Percentiles rank a stretch among this genome's conserved stretches.
Conservation (phyloP, 805 yeast genomes). For the Candida alai region DNA sequence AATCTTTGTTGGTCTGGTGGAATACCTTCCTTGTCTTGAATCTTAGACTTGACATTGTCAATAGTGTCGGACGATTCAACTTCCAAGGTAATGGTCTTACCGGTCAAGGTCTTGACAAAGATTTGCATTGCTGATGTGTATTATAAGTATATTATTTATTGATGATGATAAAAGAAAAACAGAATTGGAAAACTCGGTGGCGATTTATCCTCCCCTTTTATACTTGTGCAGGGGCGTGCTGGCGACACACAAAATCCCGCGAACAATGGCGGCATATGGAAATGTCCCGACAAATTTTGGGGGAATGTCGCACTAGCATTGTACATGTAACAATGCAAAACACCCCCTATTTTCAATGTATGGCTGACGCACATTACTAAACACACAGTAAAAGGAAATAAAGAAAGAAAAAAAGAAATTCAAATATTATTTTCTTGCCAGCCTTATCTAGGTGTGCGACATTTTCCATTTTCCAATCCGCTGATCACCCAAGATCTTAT, state of each 20-base stretch:
- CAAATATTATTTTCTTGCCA: not conserved
- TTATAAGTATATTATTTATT: slow-evolving; percentile 4
- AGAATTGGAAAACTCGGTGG: slow-evolving; percentile 2
- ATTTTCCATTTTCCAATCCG: too few species aligned
- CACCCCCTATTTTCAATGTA: too few species aligned
- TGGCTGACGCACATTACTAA: not conserved
- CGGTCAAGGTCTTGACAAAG: slow-evolving; percentile 55
- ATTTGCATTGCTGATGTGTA: slow-evolving; percentile 43
- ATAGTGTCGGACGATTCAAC: slow-evolving; percentile 97
- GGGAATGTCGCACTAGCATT: too few species aligned
- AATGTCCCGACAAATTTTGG: slow-evolving; percentile 1
- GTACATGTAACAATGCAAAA: too few species aligned
- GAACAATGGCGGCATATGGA: not conserved
- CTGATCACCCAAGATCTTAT: too few species aligned
- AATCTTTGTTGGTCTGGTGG: slow-evolving; percentile 98
- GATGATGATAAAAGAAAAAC: slow-evolving; percentile 2
- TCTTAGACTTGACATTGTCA: slow-evolving; percentile 94
- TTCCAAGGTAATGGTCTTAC: slow-evolving; percentile 79
- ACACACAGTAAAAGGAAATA: not conserved
- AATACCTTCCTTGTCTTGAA: slow-evolving; percentile 96
- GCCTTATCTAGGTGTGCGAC: too few species aligned
- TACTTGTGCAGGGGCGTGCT: not conserved
- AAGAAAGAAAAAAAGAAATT: slow-evolving; percentile 1
- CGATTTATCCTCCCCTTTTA: slow-evolving; percentile 7
- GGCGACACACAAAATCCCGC: not conserved